phyloP scores from a whole-genome alignment of 179 eudicot genomes.

The Spergularia azorica region DNA sequence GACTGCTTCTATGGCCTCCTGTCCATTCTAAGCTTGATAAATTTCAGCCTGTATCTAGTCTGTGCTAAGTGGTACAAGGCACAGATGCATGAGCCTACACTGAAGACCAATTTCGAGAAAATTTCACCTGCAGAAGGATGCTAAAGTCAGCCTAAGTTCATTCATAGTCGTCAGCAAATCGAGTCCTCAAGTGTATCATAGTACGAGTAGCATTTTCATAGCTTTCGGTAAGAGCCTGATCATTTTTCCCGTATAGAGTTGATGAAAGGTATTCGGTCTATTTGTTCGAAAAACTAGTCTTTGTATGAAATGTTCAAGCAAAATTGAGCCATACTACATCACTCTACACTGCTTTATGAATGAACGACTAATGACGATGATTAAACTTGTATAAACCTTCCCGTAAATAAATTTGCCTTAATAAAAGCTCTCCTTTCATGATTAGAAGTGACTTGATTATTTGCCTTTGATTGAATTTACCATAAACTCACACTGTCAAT shows the following conservation, averaged over 20 bases:
- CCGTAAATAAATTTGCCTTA: no score
- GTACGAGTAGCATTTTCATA: background rate
- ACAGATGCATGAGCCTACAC: conserved; percentile 11
- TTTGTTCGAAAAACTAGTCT: background rate
- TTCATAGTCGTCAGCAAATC: no score
- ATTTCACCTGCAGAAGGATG: conserved; percentile 22
- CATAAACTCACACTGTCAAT: no score
- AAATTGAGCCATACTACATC: background rate
- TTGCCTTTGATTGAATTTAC: no score
- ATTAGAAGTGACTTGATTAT: no score
- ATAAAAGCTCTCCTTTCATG: no score
- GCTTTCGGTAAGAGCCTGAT: background rate
- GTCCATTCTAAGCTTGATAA: conserved; percentile 19
- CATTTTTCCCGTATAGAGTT: conserved; percentile 1
- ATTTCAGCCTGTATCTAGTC: conserved; percentile 22
- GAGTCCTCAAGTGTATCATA: no score
- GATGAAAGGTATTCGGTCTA: no score
- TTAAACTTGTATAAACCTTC: no score
- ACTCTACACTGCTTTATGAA: background rate
- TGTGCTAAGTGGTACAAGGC: conserved; percentile 21
- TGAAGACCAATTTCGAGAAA: conserved; percentile 6
- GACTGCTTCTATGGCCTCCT: conserved; percentile 27
- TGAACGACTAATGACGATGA: no score
- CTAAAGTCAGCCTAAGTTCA: background rate
- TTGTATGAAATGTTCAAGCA: background rate